A percentile compares a stretch with the other conserved stretches of the same genome.
These are phyloP conservation scores for Populus tremula DNA, from an alignment of 345 rosid genomes.

Conservation along the genomic window DNA sequence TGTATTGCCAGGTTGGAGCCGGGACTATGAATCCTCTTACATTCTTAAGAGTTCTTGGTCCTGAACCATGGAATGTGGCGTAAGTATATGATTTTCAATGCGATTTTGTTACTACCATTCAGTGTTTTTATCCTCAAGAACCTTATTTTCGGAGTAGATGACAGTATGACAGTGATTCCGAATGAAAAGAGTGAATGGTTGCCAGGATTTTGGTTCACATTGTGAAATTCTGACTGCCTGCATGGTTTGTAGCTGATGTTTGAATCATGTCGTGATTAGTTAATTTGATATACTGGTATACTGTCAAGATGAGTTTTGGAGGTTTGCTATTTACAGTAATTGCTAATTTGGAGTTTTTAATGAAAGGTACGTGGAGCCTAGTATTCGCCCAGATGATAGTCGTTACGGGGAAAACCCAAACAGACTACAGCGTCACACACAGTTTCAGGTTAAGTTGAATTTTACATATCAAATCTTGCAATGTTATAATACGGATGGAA, in stretches of 20 bases:
- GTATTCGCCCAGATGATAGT: conserved; percentile 94
- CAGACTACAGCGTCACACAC: conserved; percentile 95
- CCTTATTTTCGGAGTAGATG: neutral
- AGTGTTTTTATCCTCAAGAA: neutral
- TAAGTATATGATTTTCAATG: conserved; percentile 38
- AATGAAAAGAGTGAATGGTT: neutral
- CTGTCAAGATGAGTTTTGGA: neutral
- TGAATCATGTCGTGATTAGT: too few species aligned
- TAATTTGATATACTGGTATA: too few species aligned
- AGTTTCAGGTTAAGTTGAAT: conserved; percentile 63
- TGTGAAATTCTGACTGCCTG: too few species aligned
- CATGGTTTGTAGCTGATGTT: too few species aligned
- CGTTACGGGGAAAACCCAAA: conserved; percentile 97
- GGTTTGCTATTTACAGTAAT: neutral
- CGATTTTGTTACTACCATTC: neutral
- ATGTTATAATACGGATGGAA: neutral
- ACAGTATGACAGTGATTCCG: neutral
- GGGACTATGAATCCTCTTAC: conserved; percentile 98
- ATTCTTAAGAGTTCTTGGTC: conserved; percentile 89
- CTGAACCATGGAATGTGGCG: conserved; percentile 98
- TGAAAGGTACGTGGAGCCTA: conserved; percentile 79
- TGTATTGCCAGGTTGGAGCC: conserved; percentile 72
- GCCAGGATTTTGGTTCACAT: neutral
- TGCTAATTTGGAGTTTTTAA: conserved; percentile 16
- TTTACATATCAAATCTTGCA: neutral